Conservation (phyloP, 352 stramenopile species). For the Globisporangium alternatum region DNA sequence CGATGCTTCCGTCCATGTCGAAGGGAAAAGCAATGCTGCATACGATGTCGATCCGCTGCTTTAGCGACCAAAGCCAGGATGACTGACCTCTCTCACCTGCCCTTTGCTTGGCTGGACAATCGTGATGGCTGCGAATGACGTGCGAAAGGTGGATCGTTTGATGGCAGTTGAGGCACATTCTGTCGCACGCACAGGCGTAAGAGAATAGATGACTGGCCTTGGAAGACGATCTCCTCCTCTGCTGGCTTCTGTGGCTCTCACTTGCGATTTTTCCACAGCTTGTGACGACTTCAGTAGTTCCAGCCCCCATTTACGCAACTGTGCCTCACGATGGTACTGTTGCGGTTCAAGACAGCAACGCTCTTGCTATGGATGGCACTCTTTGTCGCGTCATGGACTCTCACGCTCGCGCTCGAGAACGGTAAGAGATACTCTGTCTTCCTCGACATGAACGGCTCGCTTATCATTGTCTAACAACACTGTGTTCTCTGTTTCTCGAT, state of each 20-base stretch:
- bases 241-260: neutral
- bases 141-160: too few relatives aligned
- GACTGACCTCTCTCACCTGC: too few relatives aligned
- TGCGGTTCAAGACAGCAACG: neutral
- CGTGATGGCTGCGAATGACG: too few relatives aligned
- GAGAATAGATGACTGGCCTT: too few relatives aligned
- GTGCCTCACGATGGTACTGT: neutral
- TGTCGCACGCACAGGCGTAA: too few relatives aligned
- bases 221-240: neutral
- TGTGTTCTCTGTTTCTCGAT: neutral
- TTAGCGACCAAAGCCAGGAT: too few relatives aligned
- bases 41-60: too few relatives aligned
- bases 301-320: neutral
- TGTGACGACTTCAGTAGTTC: neutral
- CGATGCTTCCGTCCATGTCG: too few relatives aligned
- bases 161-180: too few relatives aligned
- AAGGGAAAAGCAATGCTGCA: too few relatives aligned
- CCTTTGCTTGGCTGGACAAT: too few relatives aligned
- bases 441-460: neutral
- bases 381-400: neutral
- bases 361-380: neutral
- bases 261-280: neutral
- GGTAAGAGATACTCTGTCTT: neutral
- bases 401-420: neutral
- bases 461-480: neutral